Base-by-base conservation (phyloP, 2,329 filamentous ascomycete species). In the Colletotrichum tabaci region DNA sequence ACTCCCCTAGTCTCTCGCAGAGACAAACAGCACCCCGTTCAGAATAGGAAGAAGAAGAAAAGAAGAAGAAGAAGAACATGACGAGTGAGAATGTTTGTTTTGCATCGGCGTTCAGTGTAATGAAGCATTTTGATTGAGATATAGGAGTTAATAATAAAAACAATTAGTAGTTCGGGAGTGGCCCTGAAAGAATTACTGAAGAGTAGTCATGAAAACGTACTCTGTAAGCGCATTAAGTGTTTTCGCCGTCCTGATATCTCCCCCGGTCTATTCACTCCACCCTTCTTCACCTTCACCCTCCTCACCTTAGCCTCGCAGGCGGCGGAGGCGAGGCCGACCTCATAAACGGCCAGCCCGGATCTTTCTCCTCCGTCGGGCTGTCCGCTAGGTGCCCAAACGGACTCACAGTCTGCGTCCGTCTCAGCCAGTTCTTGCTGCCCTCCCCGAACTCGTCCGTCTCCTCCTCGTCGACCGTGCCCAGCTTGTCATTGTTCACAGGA, bases 351-450 rank as follows among this genome's bases (percentile, higher is more conserved):
- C 72, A 73, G 44, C 58, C 47, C 6, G 58, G 21, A 13, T 38
- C 68, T 35, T 52, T 61, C 63, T 58, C 62, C n/a, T 30, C 44
- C 23, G 63, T 46, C 40, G 68, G 68, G 13, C 64, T 72, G 46
- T 74, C 74, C 46, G 72, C 74, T 50, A 81, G 73, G 47, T 79
- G 77, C 38, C 75, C 78, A 71, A 82, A 82, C 4, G 81, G 80
- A 61, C 80, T 82, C 8, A 82, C 79, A 12, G 77, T 78, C 56
- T 78, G 79, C 3, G 78, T 76, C 55, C 76, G 63, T 56, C 64
- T 72, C 53, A 83, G 72, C 80, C 80, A 82, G 42, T 74, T 75
- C 61, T 81, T 42, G 70, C 68, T 30, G 63, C 71, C 26, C 64
- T 61, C 21, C 63, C 72, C 49, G 12, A 72, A 35, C 3, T 69